Evolutionary conservation across 1,284 basidiomycete genomes (phyloP).

Genomic region (Phellinidium pouzarii): DNA sequence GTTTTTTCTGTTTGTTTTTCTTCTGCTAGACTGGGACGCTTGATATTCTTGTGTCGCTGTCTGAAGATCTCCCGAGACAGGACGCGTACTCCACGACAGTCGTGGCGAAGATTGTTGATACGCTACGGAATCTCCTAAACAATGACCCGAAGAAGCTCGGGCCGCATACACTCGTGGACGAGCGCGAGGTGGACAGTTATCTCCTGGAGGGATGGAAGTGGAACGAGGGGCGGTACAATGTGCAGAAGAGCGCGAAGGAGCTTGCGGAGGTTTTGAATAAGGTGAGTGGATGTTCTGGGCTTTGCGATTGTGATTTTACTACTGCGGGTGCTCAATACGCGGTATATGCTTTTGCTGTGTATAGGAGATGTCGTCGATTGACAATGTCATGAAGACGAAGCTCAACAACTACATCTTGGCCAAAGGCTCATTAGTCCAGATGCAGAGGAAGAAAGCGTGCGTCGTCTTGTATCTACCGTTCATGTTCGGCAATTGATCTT

Average conservation of each 20-base stretch:
- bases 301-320: neutral
- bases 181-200: constrained; percentile 77
- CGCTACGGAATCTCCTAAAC: constrained; percentile 84
- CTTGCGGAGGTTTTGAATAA: constrained; percentile 78
- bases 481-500: constrained; percentile 9
- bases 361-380: constrained; percentile 91
- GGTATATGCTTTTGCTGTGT: constrained; percentile 5
- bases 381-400: constrained; percentile 86
- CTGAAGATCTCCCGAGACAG: constrained; percentile 89
- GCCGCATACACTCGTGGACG: constrained; percentile 83
- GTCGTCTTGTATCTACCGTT: constrained; percentile 26
- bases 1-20: neutral
- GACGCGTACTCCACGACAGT: constrained; percentile 84
- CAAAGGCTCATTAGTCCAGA: constrained; percentile 88
- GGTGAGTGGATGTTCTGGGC: constrained; percentile 38
- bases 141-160: constrained; percentile 80
- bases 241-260: constrained; percentile 73
- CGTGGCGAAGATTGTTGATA: constrained; percentile 92
- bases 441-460: constrained; percentile 92
- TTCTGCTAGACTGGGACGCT: constrained; percentile 83
- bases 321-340: constrained; percentile 9
- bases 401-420: constrained; percentile 89
- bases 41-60: constrained; percentile 82
- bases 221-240: constrained; percentile 85
- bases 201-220: constrained; percentile 75